Evolutionary conservation across 1,284 basidiomycete species (phyloP).

Genomic region (Cutaneotrichosporon curvatum): DNA sequence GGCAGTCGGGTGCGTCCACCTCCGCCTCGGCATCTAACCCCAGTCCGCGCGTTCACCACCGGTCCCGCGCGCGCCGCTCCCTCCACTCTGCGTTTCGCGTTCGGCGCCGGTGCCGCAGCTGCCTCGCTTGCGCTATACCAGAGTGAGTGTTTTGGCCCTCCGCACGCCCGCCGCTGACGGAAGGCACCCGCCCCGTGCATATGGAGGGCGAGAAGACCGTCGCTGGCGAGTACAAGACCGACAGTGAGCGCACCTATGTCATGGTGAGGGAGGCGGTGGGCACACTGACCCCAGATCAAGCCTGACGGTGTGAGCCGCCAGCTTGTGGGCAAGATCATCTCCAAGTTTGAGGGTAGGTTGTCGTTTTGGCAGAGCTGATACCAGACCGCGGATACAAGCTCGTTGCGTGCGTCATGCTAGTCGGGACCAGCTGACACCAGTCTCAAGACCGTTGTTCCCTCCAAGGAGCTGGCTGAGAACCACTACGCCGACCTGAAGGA

Average conservation of each 20-base stretch:
- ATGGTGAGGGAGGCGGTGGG: slow-evolving; percentile 37
- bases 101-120: slow-evolving; percentile 27
- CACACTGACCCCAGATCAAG: slow-evolving; percentile 29
- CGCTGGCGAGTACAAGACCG: slow-evolving; percentile 47
- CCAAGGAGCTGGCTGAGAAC: slow-evolving; percentile 39
- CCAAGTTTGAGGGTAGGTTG: slow-evolving; percentile 35
- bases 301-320: slow-evolving; percentile 42
- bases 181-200: slow-evolving; percentile 19
- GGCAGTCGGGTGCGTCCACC: slow-evolving; percentile 33
- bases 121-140: slow-evolving; percentile 35
- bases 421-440: slow-evolving; percentile 12
- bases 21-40: slow-evolving; percentile 1
- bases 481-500: slow-evolving; percentile 41
- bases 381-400: slow-evolving; percentile 40
- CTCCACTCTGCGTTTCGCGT: slow-evolving; percentile 10
- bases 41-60: slow-evolving; percentile 38
- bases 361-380: background rate
- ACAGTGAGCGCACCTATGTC: slow-evolving; percentile 47
- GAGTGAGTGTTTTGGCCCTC: slow-evolving; percentile 17
- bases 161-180: background rate
- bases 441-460: slow-evolving; percentile 42
- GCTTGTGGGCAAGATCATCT: slow-evolving; percentile 42
- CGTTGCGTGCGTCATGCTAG: slow-evolving; percentile 19
- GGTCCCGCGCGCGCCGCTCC: slow-evolving; percentile 23
- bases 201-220: slow-evolving; percentile 47